phyloP scores from a whole-genome alignment of 2,329 filamentous ascomycete genomes.

The Monosporascus sp. region DNA sequence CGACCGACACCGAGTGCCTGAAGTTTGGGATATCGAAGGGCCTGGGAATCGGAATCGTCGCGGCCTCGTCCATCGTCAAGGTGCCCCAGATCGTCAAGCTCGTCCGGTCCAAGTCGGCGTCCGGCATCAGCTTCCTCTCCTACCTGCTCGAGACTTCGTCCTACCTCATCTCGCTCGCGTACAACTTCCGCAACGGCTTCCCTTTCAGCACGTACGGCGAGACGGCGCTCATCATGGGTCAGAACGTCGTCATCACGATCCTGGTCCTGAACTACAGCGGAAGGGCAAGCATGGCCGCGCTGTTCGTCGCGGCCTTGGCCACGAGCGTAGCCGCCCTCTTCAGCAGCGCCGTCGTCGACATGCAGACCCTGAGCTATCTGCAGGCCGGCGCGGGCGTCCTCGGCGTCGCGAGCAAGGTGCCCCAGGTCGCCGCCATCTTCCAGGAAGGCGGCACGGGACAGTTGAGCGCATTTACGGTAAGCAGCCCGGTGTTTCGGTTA shows the following conservation, averaged over 20 bases:
- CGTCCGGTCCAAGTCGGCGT: conserved; percentile 69
- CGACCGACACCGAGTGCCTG: conserved; percentile 70
- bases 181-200: conserved; percentile 86
- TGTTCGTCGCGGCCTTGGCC: conserved; percentile 74
- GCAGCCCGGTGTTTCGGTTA: conserved; percentile 22
- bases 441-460: conserved; percentile 85
- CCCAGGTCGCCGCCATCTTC: conserved; percentile 86
- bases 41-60: conserved; percentile 89
- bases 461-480: conserved; percentile 90
- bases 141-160: conserved; percentile 88
- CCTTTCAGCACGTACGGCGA: conserved; percentile 97
- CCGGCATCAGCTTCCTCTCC: conserved; percentile 81
- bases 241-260: conserved; percentile 86
- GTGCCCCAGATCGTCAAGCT: conserved; percentile 96
- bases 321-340: conserved; percentile 67
- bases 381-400: conserved; percentile 81
- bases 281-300: conserved; percentile 60
- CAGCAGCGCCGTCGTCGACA: conserved; percentile 57
- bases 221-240: conserved; percentile 82
- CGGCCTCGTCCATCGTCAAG: conserved; percentile 86
- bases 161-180: conserved; percentile 85
- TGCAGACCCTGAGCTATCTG: conserved; percentile 64
- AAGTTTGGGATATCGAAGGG: conserved; percentile 89
- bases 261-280: conserved; percentile 82
- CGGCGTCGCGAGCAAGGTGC: conserved; percentile 84